Evolutionary conservation across 805 yeast genomes (phyloP), one percentile per base, ranked within the genome.

Genomic region (Priceomyces haplophilus): DNA sequence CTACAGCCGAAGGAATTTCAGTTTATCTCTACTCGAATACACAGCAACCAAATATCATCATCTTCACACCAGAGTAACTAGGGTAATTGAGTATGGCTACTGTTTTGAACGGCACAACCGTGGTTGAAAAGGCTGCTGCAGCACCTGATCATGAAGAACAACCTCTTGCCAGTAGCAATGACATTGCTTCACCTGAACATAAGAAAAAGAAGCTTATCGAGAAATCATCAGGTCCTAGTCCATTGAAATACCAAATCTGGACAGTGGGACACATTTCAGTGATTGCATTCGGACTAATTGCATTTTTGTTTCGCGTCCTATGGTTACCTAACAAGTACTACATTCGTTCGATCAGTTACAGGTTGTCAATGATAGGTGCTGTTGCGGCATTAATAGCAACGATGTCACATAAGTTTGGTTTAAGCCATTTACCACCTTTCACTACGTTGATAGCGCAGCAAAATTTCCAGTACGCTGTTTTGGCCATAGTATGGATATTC

Each of bases 371-470:
- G 12, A 35, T 78, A 5, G 90, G 90, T 12, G 75, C 80, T 0
- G 55, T 77, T 29, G 40, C 65, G 10, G 71, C 89, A 3, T 74
- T 80, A 52, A 47, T 72, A 1, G 65, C 81, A 34, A 73, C 87
- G 1, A 66, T 79, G 40, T 53, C 74, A 24, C 82, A 83, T 37
- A 79, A 79, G 49, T 82, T 81, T 65, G 82, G 82, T 18, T 67
- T 79, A 15, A 65, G 70, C 21, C 69, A 75, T 40, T 58, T 66
- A 47, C 95, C 95, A 5, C 72, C 82, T 4, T 73, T 80, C 56
- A 75, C 76, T 43, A 78, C 82, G 3, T 66, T 89, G 57, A 56
- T 87, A 42, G 81, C 89, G 7, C 78, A 88, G 18, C 88, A 80
- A 51, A 85, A 86, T 58, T 85, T 85, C 69, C 96, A 88, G 62